Evolutionary conservation across 805 yeast genomes (phyloP), one percentile per base, ranked within the genome.

Genomic region (Candida vartiovaarae): DNA sequence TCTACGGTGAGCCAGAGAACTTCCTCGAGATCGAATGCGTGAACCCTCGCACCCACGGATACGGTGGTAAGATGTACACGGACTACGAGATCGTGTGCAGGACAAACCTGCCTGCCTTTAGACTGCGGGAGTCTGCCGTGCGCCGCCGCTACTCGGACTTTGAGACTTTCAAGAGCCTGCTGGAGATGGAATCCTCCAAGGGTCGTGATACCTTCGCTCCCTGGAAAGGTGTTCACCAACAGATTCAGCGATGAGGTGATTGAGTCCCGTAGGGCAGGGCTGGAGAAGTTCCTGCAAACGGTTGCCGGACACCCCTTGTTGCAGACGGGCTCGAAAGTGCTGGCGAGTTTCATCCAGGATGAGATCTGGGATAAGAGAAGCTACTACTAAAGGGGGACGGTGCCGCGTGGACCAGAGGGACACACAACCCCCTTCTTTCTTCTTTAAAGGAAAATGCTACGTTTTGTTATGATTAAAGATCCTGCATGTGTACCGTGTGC

Each of bases 1-100:
- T 85, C 36, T 93, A 93, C 59, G 96, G 95, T 0, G 95, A 85
- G 55, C 98, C 97, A 0, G 98, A 93, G 63, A 87, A 88, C 65
- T 87, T 89, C 57, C 72, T 91, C 34, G 99, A 91, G 64, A 80
- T 93, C 32, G 97, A 90, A 62, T 95, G 89, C 46, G 47, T 70
- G 27, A 82, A 82, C 59, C 95, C 95, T 8, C 77, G 78, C 49
- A 87, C 95, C 0, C 95, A 86, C 55, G 79, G 77, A 2, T 64
- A 84, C 57, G 77, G 76, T 4, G 65, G 79, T 30, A 74, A 78
- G 28, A 78, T 82, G 80, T 91, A 73, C 62, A 91, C 98, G 8
- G 98, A 91, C 64, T 91, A 91, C 63, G 97, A 90, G 63, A 78
- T 91, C 24, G 71, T 84, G 7, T 88, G 96, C 61, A 72, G 89